Evolutionary conservation across 768 basidiomycete genomes (phyloP), one percentile per base, ranked within the genome.

Genomic region (Nevesoporus exiguus): DNA sequence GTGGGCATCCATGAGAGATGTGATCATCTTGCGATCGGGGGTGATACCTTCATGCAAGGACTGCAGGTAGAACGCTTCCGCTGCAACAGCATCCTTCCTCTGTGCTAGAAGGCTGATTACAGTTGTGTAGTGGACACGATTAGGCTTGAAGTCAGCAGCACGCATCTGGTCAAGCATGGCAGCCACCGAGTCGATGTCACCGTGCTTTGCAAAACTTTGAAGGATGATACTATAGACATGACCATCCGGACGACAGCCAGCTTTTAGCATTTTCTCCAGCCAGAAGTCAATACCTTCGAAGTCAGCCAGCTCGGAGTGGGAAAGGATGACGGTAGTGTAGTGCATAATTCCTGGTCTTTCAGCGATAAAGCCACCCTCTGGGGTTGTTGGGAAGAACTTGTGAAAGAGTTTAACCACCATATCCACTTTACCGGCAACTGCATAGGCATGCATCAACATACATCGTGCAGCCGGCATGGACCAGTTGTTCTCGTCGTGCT

Each of bases 1-100:
- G 63, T 94, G 83, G 0, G 88, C 92, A 61, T 90, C 83, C 84
- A 98, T 84, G 46, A 96, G 68, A 7, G 86, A 72, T 14, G 81
- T 78, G 58, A 85, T 74, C 85, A 92, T 85, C 36, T 67, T 72
- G 33, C 76, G 74, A 66, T 90, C 85, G 3, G 87, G 88, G 15
- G 71, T 66, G 51, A 92, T 63, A 15, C 84, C 84, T 36, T 86
- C 82, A 15, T 69, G 63, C 42, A 90, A 45, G 0, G 88, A 88
- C 40, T 77, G 80, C 68, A 80, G 74, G 72, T 83, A 91, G 46
- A 90, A 68, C 11, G 76, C 75, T 63, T 90, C 84, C 1, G 89
- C 89, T 24, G 81, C 81, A 13, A 78, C 69, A 0, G 81, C 74
- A 63, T 93, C 88, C 52, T 76, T 75, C 43, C 80, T 76, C 45